A percentile compares a stretch with the other conserved stretches of the same genome.
Evolutionary conservation across 805 yeast species (phyloP).

Genomic region (Ogataea nonfermentans): DNA sequence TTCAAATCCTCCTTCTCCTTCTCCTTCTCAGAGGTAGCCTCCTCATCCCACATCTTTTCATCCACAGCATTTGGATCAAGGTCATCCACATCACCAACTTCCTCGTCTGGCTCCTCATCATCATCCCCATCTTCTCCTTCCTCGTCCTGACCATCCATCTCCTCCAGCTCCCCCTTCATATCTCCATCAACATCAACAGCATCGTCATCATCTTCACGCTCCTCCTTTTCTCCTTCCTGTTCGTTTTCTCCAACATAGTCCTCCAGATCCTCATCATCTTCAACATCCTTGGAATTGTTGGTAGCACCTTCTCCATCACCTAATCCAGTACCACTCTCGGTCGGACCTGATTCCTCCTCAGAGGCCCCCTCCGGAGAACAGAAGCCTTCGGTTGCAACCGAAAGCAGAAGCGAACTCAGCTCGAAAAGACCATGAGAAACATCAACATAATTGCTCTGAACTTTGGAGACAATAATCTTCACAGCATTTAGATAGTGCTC

Average conservation of each 20-base stretch:
- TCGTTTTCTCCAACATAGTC: slow-evolving; percentile 74
- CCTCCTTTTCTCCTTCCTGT: slow-evolving; percentile 48
- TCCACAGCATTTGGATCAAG: slow-evolving; percentile 93
- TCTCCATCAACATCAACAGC: slow-evolving; percentile 96
- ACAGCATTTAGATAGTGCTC: slow-evolving; percentile 56
- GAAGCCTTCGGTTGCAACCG: slow-evolving; percentile 77
- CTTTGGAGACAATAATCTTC: slow-evolving; percentile 41
- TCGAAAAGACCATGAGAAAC: slow-evolving; percentile 62
- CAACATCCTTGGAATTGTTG: slow-evolving; percentile 79
- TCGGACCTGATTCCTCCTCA: slow-evolving; percentile 56
- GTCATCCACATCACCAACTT: slow-evolving; percentile 84
- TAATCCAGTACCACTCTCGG: slow-evolving; percentile 91
- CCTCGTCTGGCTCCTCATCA: slow-evolving; percentile 73
- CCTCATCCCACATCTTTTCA: slow-evolving; percentile 98
- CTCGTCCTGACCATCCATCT: slow-evolving; percentile 62
- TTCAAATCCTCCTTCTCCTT: slow-evolving; percentile 76
- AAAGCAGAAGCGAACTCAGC: slow-evolving; percentile 53
- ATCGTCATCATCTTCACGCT: slow-evolving; percentile 70
- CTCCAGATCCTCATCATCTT: slow-evolving; percentile 84
- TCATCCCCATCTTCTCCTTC: slow-evolving; percentile 48
- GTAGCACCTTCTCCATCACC: slow-evolving; percentile 80
- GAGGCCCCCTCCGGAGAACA: slow-evolving; percentile 85
- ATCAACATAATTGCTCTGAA: slow-evolving; percentile 48
- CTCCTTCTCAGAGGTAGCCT: slow-evolving; percentile 72
- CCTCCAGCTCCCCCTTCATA: slow-evolving; percentile 92